Conservation (phyloP, 2,329 filamentous ascomycete species). For the Neoascochyta sp. region DNA sequence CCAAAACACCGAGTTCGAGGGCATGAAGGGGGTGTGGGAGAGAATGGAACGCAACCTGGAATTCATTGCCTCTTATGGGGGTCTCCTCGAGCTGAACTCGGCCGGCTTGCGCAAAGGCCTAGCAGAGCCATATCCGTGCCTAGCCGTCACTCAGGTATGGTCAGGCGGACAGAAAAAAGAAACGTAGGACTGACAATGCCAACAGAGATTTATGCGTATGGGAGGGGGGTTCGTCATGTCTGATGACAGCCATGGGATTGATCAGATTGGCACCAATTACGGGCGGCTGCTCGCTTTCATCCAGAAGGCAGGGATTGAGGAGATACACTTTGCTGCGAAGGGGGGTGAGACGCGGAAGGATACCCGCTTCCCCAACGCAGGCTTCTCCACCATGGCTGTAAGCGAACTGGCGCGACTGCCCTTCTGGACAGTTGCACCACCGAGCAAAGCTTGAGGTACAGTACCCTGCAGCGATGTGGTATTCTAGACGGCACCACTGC, state of each 20-base stretch:
- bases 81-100: slow-evolving; percentile 85
- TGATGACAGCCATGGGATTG: slow-evolving; percentile 89
- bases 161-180: slow-evolving; percentile 25
- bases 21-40: slow-evolving; percentile 66
- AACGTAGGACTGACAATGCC: slow-evolving; percentile 15
- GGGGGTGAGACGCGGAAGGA: slow-evolving; percentile 18
- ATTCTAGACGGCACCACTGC: no score
- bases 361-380: slow-evolving; percentile 33
- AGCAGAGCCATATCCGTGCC: slow-evolving; percentile 81
- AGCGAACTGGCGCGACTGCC: slow-evolving; percentile 25
- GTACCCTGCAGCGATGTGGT: no score
- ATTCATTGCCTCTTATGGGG: slow-evolving; percentile 68
- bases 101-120: slow-evolving; percentile 85
- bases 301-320: slow-evolving; percentile 59
- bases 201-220: slow-evolving; percentile 65
- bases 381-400: slow-evolving; percentile 34
- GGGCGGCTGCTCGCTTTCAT: slow-evolving; percentile 66
- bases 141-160: slow-evolving; percentile 70
- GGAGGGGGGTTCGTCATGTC: slow-evolving; percentile 84
- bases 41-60: slow-evolving; percentile 70
- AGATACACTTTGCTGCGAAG: slow-evolving; percentile 45
- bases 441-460: no score
- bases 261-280: slow-evolving; percentile 86
- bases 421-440: slow-evolving; percentile 33
- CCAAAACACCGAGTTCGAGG: slow-evolving; percentile 58